A percentile compares a stretch with the other conserved stretches of the same genome.
Evolutionary conservation across 2,329 filamentous ascomycete genomes (phyloP).

Genomic region (Acephala macrosclerotiorum): DNA sequence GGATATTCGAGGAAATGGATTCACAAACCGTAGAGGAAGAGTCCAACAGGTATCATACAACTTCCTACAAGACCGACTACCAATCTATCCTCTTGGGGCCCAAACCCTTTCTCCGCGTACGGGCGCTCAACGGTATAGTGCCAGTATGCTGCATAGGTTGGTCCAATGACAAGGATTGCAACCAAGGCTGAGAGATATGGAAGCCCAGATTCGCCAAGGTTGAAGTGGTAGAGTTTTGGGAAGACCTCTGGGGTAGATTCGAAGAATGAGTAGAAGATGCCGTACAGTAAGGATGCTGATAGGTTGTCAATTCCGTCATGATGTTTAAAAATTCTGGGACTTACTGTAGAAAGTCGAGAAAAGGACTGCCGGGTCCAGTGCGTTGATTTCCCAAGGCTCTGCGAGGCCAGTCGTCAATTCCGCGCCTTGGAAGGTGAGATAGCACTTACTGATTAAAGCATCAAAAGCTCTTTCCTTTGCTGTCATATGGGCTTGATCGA

Average conservation of each 20-base stretch:
- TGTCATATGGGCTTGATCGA: conserved; percentile 61
- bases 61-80: conserved; percentile 50
- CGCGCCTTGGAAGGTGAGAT: background rate
- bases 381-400: conserved; percentile 62
- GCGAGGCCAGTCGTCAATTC: conserved; percentile 61
- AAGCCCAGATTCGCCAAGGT: conserved; percentile 61
- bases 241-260: conserved; percentile 72
- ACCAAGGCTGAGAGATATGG: conserved; percentile 65
- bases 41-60: conserved; percentile 58
- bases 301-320: background rate
- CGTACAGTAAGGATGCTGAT: conserved; percentile 60
- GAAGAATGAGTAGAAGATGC: conserved; percentile 67
- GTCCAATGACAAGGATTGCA: conserved; percentile 56
- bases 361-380: conserved; percentile 66
- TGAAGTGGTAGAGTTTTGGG: conserved; percentile 63
- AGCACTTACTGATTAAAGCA: conserved; percentile 35
- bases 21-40: conserved; percentile 56
- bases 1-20: background rate
- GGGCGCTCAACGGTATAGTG: conserved; percentile 44
- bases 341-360: conserved; percentile 64
- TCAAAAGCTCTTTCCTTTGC: conserved; percentile 32
- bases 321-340: background rate
- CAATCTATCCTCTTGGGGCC: conserved; percentile 44
- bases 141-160: conserved; percentile 55
- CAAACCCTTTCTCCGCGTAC: conserved; percentile 35